Base-by-base conservation (phyloP, 139 green algal genomes). In the Asterochloris sp. region DNA sequence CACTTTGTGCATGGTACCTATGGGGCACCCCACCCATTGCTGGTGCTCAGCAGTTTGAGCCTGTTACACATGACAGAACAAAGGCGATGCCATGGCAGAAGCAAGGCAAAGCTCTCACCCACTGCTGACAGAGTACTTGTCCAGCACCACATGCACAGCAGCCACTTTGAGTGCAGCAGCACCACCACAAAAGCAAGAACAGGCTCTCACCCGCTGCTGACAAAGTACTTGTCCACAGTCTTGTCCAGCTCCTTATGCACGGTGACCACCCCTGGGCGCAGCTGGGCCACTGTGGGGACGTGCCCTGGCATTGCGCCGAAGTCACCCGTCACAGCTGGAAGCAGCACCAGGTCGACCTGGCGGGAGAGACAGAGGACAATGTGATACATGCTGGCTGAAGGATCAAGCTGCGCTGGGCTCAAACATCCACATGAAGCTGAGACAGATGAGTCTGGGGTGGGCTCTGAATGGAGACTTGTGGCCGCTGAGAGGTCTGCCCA, bases 291-390 rank as follows among this genome's bases (percentile, higher is more conserved):
- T 13, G 91, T 96, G 26, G 95, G 94, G 69, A 98, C 95, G 86
- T 98, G 94, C 28, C 95, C 95, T 23, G 95, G 94, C 85, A 97
- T 93, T 29, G 95, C 91, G 62, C 95, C 95, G 88, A 98, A 96
- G 83, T 98, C 94, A 61, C 95, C 95, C 17, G 92, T 95, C 1
- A 88, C 82, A 15, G 94, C 93, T 47, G 95, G 95, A 17, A 98
- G 62, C 66, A 97, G 82, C 23, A 97, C 93, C 81, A 95, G 83
- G 83, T 98, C 94, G 16, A 98, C 94, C 91, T 97, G 87, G n/a
- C 79, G 64, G 27, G 67, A 79, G 74, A 4, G 66, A 23, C 66
- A 71, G 66, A 71, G 1, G 66, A 10, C 6, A 8, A 71, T 71
- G 66, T 23, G 17, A 23, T 26, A 71, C 19, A 21, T 71, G 66